A percentile compares a stretch with the other conserved stretches of the same genome.
Conservation (phyloP, 1,284 basidiomycete species). For the Afroboletus lepidellus region DNA sequence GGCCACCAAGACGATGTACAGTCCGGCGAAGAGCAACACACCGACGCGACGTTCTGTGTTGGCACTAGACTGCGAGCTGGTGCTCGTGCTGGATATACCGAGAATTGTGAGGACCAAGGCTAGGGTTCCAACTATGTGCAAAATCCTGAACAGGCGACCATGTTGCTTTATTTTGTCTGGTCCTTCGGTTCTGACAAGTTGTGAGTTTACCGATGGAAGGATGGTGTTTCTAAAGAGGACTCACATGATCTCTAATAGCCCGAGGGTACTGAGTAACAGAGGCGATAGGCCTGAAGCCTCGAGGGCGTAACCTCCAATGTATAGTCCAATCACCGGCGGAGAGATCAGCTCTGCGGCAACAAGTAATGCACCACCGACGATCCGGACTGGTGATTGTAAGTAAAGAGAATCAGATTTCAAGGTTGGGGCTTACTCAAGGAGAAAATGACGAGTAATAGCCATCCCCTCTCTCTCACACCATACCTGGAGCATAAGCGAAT, state of each 20-base stretch:
- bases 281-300: conserved; percentile 54
- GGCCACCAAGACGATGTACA: conserved; percentile 45
- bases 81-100: conserved; percentile 38
- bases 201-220: conserved; percentile 1
- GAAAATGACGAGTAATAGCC: conserved; percentile 59
- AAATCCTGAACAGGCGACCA: conserved; percentile 37
- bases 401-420: conserved; percentile 6
- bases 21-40: conserved; percentile 46
- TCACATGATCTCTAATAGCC: conserved; percentile 60
- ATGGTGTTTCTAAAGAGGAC: conserved; percentile 25
- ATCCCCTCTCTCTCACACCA: conserved; percentile 56
- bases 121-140: conserved; percentile 42
- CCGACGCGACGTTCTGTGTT: conserved; percentile 47
- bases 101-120: conserved; percentile 52
- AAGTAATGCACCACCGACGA: conserved; percentile 54
- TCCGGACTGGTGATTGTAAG: conserved; percentile 43
- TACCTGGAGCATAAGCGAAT: conserved; percentile 47
- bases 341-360: conserved; percentile 47
- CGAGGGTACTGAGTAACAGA: conserved; percentile 54
- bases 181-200: conserved; percentile 24
- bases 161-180: conserved; percentile 13
- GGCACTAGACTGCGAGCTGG: conserved; percentile 14
- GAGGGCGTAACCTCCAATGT: conserved; percentile 52
- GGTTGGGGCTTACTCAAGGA: conserved; percentile 40
- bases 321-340: conserved; percentile 41